Evolutionary conservation across 371 early-diverging fungal genomes (phyloP).

Genomic region (Mortierella polycephala): DNA sequence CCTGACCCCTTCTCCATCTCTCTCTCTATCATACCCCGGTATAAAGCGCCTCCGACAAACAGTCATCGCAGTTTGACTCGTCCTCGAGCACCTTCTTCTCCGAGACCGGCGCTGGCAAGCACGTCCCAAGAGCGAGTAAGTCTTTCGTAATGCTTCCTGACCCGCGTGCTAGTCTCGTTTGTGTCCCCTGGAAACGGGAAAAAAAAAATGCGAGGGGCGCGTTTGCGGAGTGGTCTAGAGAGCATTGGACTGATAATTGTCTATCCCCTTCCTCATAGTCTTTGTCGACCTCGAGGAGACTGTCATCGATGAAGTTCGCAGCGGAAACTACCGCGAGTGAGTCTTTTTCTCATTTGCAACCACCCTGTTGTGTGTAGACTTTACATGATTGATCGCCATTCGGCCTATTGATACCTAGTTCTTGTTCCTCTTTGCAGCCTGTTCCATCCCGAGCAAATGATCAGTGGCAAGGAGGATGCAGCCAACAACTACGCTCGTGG

Average conservation of each 20-base stretch:
- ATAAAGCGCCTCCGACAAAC: constrained; percentile 58
- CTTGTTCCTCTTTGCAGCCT: constrained; percentile 55
- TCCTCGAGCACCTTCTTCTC: constrained; percentile 96
- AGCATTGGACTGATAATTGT: not conserved
- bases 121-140: constrained; percentile 91
- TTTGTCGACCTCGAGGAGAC: constrained; percentile 94
- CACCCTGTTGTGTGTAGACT: too few species aligned
- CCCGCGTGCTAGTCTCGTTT: not conserved
- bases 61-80: constrained; percentile 75
- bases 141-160: constrained; percentile 35
- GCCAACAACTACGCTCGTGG: constrained; percentile 99
- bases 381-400: too few species aligned
- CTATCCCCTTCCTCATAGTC: constrained; percentile 59
- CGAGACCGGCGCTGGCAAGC: constrained; percentile 97
- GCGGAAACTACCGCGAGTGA: constrained; percentile 83
- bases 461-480: constrained; percentile 99
- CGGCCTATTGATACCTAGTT: too few species aligned
- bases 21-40: constrained; percentile 54
- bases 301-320: constrained; percentile 92
- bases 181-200: constrained; percentile 13
- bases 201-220: not conserved
- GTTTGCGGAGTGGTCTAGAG: not conserved
- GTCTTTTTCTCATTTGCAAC: constrained; percentile 68
- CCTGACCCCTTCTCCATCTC: too few species aligned
- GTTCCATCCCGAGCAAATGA: constrained; percentile 99